Base-by-base conservation (phyloP, 148 eudicot species). In the Camellia granthamiana region DNA sequence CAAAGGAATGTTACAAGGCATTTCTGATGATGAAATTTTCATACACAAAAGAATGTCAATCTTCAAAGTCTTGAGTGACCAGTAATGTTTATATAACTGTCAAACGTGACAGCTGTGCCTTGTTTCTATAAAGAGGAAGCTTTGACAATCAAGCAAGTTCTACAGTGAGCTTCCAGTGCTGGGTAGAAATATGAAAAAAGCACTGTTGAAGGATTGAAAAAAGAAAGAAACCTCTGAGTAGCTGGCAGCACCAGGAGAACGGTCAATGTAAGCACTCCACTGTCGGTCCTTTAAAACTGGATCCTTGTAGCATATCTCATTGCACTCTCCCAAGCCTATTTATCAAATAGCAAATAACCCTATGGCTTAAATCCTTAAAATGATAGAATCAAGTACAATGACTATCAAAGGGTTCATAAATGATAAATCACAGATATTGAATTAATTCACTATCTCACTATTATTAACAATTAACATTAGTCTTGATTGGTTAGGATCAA, bases 191-290 rank as follows among this genome's bases (percentile, higher is more conserved):
- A 61, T 46, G 59, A 13, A 0, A 47, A 76, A 70, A 11, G 41
- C 15, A 44, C 8, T 51, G 66, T 54, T n/a, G 43, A 19, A 54
- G 13, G 64, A 72, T 49, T 43, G 38, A 30, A 30, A 30, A 30
- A 30, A 30, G 38, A 30, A 72, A 66, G 72, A 74, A 23, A 96
- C 99, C 99, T 94, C 90, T 2, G 98, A 92, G 86, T 94, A 90
- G 86, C 80, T 86, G 42, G 83, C 90, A 83, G 93, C 81, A 79
- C 98, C 99, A 83, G 99, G 99, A 80, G 99, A 97, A 73, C 99
- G 95, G 79, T 97, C 99, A 83, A 94, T 97, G 84, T 82, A 97
- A 82, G 99, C 92, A 88, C 98, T 97, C 99, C 99, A 97, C 75
- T 97, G 85, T 82, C 77, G 88, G 84, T 97, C 97, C 88, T 97